Evolutionary conservation across 2,329 filamentous ascomycete genomes (phyloP).

Genomic region (Fusarium nygamai): DNA sequence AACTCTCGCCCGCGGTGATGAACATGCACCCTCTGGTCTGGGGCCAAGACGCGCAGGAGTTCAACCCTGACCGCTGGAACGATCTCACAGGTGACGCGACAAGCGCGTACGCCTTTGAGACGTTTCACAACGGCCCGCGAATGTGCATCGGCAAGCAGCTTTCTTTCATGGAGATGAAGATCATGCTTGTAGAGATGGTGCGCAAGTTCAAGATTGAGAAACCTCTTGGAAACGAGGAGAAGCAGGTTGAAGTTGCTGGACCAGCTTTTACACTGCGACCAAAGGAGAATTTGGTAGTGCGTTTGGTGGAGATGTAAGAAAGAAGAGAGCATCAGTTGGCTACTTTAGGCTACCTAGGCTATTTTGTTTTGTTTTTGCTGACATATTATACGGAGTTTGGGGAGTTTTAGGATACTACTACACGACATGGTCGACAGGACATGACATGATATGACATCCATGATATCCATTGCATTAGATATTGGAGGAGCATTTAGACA

Average conservation of each 20-base stretch:
- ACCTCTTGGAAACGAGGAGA: slow-evolving; percentile 22
- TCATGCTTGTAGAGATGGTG: slow-evolving; percentile 47
- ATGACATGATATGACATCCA: not conserved
- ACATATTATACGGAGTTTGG: not conserved
- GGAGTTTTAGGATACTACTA: not conserved
- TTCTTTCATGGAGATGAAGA: slow-evolving; percentile 52
- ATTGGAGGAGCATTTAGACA: not conserved
- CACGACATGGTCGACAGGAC: not conserved
- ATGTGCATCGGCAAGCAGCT: slow-evolving; percentile 52
- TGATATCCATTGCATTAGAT: not conserved
- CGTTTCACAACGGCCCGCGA: slow-evolving; percentile 51
- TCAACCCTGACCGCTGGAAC: slow-evolving; percentile 54
- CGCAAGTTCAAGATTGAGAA: slow-evolving; percentile 45
- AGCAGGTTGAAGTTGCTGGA: slow-evolving; percentile 34
- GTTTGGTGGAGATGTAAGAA: slow-evolving; percentile 25
- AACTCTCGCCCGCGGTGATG: slow-evolving; percentile 50
- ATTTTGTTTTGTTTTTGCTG: not conserved
- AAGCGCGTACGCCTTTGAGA: slow-evolving; percentile 47
- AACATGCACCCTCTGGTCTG: slow-evolving; percentile 51
- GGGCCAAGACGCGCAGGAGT: slow-evolving; percentile 48
- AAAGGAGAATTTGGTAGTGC: slow-evolving; percentile 40
- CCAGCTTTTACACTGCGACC: slow-evolving; percentile 43
- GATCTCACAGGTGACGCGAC: slow-evolving; percentile 34
- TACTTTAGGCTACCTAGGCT: not conserved
- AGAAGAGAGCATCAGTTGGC: not conserved